Evolutionary conservation across 2,329 filamentous ascomycete species (phyloP), one percentile per base, ranked within the genome.

Genomic region (Thielaviopsis euricoi): DNA sequence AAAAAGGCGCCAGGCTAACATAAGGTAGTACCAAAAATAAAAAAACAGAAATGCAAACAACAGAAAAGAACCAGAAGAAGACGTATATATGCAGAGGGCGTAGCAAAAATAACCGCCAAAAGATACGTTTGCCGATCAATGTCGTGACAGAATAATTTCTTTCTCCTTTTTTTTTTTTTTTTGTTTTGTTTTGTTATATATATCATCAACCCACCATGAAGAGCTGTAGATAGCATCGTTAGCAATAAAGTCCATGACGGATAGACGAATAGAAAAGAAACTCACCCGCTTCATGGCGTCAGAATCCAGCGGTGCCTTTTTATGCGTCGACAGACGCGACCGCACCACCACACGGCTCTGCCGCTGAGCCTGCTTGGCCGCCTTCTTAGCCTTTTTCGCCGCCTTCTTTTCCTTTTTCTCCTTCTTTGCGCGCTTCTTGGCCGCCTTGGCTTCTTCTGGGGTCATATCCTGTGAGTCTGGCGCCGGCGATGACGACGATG

Each of bases 261-360:
- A n/a, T n/a, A n/a, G n/a, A n/a, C n/a, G n/a, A n/a, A n/a, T n/a
- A 51, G 21, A 26, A 46, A 49, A 23, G 21, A 23, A 25, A 56
- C 55, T 57, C 29, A 57, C 56, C 50, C 48, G 52, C 52, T 60
- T 60, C 55, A 60, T 55, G 12, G 58, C 58, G 48, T 57, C 55
- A 23, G 55, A 55, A 57, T 60, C 58, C 52, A 60, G 22, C 15
- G 58, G 55, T 23, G 58, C 51, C 46, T 60, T 60, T 10, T 52
- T 57, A 26, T 57, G 58, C 25, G 29, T 55, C 19, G 49, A 50
- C 52, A 60, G 56, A 43, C 58, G 58, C 25, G 55, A 57, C 21
- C 58, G 55, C 46, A 60, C 55, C 22, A 60, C 51, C 19, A 60
- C 58, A 12, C 58, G 56, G 7, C 22, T 37, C 46, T 60, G 58